Percentiles rank a stretch among this genome's conserved stretches.
phyloP scores from a whole-genome alignment of 2,329 filamentous ascomycete genomes.

The Colletotrichum eleusines region DNA sequence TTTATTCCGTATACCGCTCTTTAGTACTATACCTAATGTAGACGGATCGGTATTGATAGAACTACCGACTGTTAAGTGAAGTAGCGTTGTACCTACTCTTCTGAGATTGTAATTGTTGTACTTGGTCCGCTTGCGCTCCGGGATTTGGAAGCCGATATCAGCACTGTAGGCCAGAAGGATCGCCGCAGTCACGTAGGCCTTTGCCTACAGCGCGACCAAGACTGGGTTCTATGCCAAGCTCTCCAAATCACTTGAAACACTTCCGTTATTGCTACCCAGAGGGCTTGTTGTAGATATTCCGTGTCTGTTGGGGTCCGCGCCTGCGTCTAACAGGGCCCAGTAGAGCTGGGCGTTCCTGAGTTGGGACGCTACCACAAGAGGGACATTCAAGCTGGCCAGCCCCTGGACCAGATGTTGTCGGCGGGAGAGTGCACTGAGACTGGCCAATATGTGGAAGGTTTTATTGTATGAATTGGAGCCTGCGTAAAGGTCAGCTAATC shows the following conservation, averaged over 20 bases:
- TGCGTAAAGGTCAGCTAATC: not conserved
- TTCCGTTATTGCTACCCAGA: not conserved
- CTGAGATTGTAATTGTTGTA: not conserved
- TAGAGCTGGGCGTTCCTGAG: constrained; percentile 15
- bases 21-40: not conserved
- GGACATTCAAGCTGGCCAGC: not conserved
- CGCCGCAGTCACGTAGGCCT: not conserved
- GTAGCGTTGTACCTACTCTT: not conserved
- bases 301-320: constrained; percentile 3
- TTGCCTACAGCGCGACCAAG: not conserved
- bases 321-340: constrained; percentile 14
- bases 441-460: not conserved
- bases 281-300: not conserved
- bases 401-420: not conserved
- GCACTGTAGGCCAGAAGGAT: not conserved
- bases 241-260: not conserved
- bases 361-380: constrained; percentile 5
- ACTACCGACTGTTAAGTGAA: not conserved
- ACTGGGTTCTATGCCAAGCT: not conserved
- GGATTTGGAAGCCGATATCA: not conserved
- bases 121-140: not conserved
- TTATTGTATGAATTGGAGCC: not conserved
- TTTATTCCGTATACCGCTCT: not conserved
- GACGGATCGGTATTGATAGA: accelerated
- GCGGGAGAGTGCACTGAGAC: not conserved